Conservation (phyloP, 129 eudicot genomes). For the Sambucus nigra region DNA sequence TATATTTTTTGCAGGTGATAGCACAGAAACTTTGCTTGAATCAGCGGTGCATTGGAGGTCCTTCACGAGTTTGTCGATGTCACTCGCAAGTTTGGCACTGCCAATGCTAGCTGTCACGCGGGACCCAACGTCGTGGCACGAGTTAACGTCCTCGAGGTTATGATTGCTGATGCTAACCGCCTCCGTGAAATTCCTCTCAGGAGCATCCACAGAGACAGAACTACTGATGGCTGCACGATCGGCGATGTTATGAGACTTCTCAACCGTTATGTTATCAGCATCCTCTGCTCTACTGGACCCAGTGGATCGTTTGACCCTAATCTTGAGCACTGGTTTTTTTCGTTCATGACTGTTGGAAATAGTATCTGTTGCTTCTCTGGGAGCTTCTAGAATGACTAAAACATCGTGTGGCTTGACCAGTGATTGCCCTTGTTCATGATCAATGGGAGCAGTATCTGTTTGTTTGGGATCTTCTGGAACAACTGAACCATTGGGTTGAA, state of each 20-base stretch:
- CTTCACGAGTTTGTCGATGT: constrained; percentile 43
- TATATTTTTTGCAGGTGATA: background rate
- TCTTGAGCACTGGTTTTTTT: constrained; percentile 51
- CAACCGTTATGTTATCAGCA: constrained; percentile 23
- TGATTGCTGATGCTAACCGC: constrained; percentile 41
- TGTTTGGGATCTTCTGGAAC: constrained; percentile 4
- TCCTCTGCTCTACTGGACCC: constrained; percentile 58
- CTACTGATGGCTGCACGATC: constrained; percentile 70
- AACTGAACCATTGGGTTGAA: constrained; percentile 5
- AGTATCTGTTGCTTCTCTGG: constrained; percentile 38
- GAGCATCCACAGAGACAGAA: constrained; percentile 74
- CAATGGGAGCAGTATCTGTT: constrained; percentile 10
- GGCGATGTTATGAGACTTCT: constrained; percentile 41
- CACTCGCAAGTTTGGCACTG: constrained; percentile 57
- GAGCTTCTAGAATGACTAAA: constrained; percentile 16
- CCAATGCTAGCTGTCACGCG: constrained; percentile 92
- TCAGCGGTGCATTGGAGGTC: constrained; percentile 96
- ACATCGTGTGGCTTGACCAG: constrained; percentile 11
- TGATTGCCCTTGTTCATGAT: constrained; percentile 22
- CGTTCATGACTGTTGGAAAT: constrained; percentile 52
- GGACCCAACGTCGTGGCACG: constrained; percentile 84
- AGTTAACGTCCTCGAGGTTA: constrained; percentile 63
- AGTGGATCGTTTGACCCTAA: constrained; percentile 66
- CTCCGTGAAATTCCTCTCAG: constrained; percentile 36
- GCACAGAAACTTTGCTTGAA: constrained; percentile 46